phyloP scores from a whole-genome alignment of 2,329 filamentous ascomycete species.

The Simplicillium sp. region DNA sequence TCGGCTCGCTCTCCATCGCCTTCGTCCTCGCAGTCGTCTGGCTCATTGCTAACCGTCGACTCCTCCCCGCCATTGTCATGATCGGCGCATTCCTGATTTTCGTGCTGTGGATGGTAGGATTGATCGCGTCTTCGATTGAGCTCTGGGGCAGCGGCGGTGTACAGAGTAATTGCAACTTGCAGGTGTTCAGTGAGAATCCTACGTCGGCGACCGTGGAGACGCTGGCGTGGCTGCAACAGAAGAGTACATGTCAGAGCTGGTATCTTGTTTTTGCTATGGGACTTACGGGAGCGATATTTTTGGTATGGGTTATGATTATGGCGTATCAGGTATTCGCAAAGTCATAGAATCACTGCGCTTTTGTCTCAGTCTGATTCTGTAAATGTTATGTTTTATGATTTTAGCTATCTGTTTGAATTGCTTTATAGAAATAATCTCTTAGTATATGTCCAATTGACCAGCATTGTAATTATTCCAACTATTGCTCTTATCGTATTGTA shows the following conservation, averaged over 20 bases:
- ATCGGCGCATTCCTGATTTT: constrained; percentile 58
- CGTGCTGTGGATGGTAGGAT: constrained; percentile 57
- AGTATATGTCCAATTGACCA: too few species aligned
- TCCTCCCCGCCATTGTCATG: constrained; percentile 53
- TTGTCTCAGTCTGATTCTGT: too few species aligned
- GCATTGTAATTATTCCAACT: too few species aligned
- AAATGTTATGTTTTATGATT: too few species aligned
- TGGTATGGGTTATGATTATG: constrained; percentile 63
- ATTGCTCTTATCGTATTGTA: too few species aligned
- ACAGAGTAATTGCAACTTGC: constrained; percentile 48
- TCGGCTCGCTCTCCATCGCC: constrained; percentile 47
- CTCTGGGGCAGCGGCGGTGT: constrained; percentile 53
- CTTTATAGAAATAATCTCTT: too few species aligned
- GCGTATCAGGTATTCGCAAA: constrained; percentile 52
- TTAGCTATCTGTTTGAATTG: too few species aligned
- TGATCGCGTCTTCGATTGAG: constrained; percentile 52
- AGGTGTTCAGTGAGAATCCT: constrained; percentile 42
- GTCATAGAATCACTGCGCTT: too few species aligned
- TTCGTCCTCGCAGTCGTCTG: constrained; percentile 59
- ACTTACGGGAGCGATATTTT: constrained; percentile 48
- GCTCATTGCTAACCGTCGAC: constrained; percentile 50
- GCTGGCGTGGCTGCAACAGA: constrained; percentile 55
- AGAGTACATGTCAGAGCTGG: constrained; percentile 58
- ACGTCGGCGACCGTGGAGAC: constrained; percentile 43
- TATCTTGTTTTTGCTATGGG: constrained; percentile 55